phyloP scores from a whole-genome alignment of 345 rosid species.

The Leavenworthia alabamica region DNA sequence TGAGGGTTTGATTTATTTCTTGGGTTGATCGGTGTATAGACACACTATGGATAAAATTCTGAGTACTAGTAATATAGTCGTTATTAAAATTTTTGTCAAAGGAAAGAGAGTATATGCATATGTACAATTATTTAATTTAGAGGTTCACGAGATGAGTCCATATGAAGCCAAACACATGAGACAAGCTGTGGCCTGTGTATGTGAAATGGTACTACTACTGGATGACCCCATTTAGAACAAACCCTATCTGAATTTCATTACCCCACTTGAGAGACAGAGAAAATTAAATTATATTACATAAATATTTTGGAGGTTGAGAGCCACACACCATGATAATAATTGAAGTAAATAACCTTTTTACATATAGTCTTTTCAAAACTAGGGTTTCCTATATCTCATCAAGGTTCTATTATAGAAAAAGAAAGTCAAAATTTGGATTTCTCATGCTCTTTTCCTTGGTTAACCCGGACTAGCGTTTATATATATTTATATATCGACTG shows the following conservation, averaged over 20 bases:
- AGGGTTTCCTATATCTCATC: conserved; percentile 31
- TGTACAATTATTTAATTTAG: conserved; percentile 1
- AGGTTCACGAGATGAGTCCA: conserved; percentile 40
- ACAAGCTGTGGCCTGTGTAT: conserved; percentile 27
- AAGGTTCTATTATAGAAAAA: conserved; percentile 10
- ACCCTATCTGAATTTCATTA: conserved; percentile 30
- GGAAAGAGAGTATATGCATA: neutral
- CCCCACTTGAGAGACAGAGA: conserved; percentile 24
- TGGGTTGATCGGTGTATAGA: neutral
- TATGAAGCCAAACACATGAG: conserved; percentile 29
- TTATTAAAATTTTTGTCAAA: neutral
- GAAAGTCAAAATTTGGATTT: conserved; percentile 29
- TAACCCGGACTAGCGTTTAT: neutral
- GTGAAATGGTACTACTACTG: too few species aligned
- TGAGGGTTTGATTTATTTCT: neutral
- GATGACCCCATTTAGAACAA: conserved; percentile 27
- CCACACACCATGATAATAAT: conserved; percentile 28
- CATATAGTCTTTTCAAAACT: conserved; percentile 26
- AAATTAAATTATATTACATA: neutral
- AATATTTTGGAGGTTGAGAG: conserved; percentile 12
- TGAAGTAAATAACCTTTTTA: conserved; percentile 19
- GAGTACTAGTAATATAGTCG: neutral
- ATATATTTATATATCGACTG: neutral
- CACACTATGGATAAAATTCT: neutral
- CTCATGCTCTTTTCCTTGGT: neutral